A percentile compares a stretch with the other conserved stretches of the same genome.
Evolutionary conservation across 2,329 filamentous ascomycete species (phyloP).

Genomic region (Stagonosporopsis cucurbitacearum): DNA sequence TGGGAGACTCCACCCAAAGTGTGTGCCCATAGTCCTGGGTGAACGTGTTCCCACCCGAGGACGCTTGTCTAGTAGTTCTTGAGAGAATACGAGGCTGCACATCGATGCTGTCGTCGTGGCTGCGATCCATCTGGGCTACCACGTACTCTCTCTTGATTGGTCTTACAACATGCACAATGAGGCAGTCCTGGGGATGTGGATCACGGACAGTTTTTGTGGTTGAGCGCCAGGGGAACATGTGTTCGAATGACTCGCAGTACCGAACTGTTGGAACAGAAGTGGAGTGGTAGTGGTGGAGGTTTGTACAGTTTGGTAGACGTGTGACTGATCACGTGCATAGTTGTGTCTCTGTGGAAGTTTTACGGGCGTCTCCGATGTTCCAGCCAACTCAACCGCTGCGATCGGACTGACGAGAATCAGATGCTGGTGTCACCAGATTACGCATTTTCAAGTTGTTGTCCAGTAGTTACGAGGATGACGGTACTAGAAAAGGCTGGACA

Average conservation of each 20-base stretch:
- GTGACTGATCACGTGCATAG: constrained; percentile 2
- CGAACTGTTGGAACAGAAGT: constrained; percentile 13
- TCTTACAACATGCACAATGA: constrained; percentile 20
- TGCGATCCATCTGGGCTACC: constrained; percentile 26
- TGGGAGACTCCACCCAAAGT: constrained; percentile 2
- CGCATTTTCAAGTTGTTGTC: not conserved
- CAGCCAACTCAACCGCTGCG: not conserved
- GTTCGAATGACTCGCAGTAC: constrained; percentile 12
- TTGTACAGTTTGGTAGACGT: constrained; percentile 2
- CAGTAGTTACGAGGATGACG: constrained; percentile 2
- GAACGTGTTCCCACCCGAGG: constrained; percentile 17
- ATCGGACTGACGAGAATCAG: not conserved
- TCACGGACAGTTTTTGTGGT: not conserved
- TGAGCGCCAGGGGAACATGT: constrained; percentile 14
- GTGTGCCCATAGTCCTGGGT: constrained; percentile 6
- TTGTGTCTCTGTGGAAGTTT: not conserved
- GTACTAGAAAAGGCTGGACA: not conserved
- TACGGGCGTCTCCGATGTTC: not conserved
- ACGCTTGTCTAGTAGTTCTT: not conserved
- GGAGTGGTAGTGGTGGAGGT: not conserved
- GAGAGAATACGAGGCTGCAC: constrained; percentile 10
- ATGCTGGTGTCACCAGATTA: constrained; percentile 8
- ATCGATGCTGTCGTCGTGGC: constrained; percentile 35
- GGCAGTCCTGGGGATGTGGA: constrained; percentile 15
- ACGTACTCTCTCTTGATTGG: constrained; percentile 43